Conservation (phyloP, 2,329 filamentous ascomycete species). For the Dothideomycetes sp. region DNA sequence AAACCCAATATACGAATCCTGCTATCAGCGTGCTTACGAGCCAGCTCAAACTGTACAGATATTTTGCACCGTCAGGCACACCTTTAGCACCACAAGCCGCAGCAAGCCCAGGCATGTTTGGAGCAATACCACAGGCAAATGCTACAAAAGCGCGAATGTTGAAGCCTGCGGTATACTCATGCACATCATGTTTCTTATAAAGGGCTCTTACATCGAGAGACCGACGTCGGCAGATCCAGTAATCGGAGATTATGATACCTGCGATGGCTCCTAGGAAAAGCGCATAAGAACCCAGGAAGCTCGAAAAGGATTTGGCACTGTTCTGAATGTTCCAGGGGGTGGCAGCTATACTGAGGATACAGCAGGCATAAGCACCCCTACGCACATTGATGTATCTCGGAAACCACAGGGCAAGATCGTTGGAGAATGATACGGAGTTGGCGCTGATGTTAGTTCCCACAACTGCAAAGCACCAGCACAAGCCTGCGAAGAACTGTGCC, state of each 20-base stretch:
- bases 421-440: constrained; percentile 33
- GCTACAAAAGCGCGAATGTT: constrained; percentile 7
- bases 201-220: constrained; percentile 1
- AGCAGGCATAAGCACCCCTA: constrained; percentile 33
- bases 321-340: constrained; percentile 38
- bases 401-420: constrained; percentile 33
- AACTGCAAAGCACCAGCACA: constrained; percentile 18
- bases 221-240: neutral
- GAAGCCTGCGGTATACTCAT: neutral
- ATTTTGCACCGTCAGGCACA: constrained; percentile 11
- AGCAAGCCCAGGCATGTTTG: constrained; percentile 2
- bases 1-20: constrained; percentile 13
- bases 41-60: constrained; percentile 15
- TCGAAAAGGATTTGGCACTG: constrained; percentile 31
- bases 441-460: constrained; percentile 26
- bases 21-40: constrained; percentile 11
- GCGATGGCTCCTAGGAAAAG: constrained; percentile 36
- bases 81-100: constrained; percentile 11
- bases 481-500: constrained; percentile 33
- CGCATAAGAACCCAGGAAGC: constrained; percentile 35
- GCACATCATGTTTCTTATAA: constrained; percentile 1
- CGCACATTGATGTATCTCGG: constrained; percentile 35
- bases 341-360: constrained; percentile 28
- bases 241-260: constrained; percentile 15
- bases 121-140: constrained; percentile 2